A percentile compares a stretch with the other conserved stretches of the same genome.
Conservation (phyloP, 73 alveolate genomes). For the Paramecium octaurelia region DNA sequence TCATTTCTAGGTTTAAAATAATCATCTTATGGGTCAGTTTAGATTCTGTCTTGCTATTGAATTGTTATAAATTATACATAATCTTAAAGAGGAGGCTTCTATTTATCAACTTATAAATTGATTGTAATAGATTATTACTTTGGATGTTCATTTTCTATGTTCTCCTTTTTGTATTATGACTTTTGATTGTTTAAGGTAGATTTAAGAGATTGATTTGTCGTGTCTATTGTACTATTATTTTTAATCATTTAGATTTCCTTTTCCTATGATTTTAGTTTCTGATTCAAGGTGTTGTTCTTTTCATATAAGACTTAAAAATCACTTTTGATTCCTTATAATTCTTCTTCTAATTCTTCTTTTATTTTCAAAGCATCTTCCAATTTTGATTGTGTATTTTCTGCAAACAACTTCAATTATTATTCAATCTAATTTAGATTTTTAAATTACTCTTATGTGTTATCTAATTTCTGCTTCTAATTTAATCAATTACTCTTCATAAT, state of each 20-base stretch:
- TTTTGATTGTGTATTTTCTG: slow-evolving; percentile 31
- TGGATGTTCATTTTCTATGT: not conserved
- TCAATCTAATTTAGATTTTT: not conserved
- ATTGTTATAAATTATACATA: not conserved
- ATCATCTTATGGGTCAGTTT: slow-evolving; percentile 36
- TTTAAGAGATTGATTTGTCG: not conserved
- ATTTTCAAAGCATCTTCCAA: slow-evolving; percentile 14
- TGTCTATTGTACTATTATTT: not conserved
- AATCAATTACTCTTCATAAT: slow-evolving; percentile 25
- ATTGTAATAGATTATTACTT: not conserved
- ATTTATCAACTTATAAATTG: not conserved
- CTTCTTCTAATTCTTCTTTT: slow-evolving; percentile 35
- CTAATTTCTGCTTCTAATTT: slow-evolving; percentile 37
- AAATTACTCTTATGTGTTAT: slow-evolving; percentile 21
- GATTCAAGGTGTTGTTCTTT: not conserved
- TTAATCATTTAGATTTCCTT: not conserved
- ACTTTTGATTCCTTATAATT: not conserved
- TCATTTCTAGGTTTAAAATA: slow-evolving; percentile 37
- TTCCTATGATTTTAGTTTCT: not conserved
- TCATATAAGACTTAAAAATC: slow-evolving; percentile 1
- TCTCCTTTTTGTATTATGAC: not conserved
- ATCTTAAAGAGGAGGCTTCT: not conserved
- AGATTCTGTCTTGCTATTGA: not conserved
- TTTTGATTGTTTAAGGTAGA: not conserved
- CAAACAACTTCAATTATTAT: slow-evolving; percentile 22